These are phyloP conservation scores for Microcyclospora pomicola DNA, from an alignment of 2,329 filamentous ascomycete species.

Conservation along the genomic window DNA sequence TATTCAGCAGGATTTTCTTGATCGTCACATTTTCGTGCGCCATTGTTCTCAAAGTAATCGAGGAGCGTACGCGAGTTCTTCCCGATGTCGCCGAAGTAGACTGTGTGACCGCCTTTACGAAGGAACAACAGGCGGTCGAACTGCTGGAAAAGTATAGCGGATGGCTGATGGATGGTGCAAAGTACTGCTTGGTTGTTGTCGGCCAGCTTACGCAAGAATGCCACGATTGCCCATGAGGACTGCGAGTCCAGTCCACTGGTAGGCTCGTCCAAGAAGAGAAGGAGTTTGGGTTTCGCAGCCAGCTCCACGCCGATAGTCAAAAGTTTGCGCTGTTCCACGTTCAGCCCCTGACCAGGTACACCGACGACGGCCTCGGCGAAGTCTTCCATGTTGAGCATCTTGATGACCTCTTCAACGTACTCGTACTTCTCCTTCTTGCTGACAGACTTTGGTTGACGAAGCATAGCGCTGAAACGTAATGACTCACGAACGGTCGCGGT, in stretches of 20 bases:
- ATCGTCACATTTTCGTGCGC: conserved; percentile 42
- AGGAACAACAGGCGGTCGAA: conserved; percentile 33
- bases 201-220: conserved; percentile 49
- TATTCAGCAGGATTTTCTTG: conserved; percentile 61
- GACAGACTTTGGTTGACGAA: conserved; percentile 42
- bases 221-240: conserved; percentile 49
- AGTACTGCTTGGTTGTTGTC: conserved; percentile 30
- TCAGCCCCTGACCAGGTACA: conserved; percentile 45
- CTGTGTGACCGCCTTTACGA: conserved; percentile 30
- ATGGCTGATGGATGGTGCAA: conserved; percentile 35
- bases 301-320: conserved; percentile 41
- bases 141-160: conserved; percentile 30
- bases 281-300: conserved; percentile 38
- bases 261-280: conserved; percentile 50
- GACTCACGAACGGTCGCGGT: conserved; percentile 44
- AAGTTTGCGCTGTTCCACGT: conserved; percentile 48
- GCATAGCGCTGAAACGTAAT: conserved; percentile 42
- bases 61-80: conserved; percentile 27
- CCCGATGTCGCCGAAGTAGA: conserved; percentile 36
- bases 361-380: conserved; percentile 54
- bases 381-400: conserved; percentile 52
- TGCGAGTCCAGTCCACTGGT: conserved; percentile 49
- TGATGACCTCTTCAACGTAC: conserved; percentile 51
- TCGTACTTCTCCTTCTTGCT: conserved; percentile 44
- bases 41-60: conserved; percentile 48